Evolutionary conservation across 2,329 filamentous ascomycete species (phyloP).

Genomic region (Arthrinium puccinioides): DNA sequence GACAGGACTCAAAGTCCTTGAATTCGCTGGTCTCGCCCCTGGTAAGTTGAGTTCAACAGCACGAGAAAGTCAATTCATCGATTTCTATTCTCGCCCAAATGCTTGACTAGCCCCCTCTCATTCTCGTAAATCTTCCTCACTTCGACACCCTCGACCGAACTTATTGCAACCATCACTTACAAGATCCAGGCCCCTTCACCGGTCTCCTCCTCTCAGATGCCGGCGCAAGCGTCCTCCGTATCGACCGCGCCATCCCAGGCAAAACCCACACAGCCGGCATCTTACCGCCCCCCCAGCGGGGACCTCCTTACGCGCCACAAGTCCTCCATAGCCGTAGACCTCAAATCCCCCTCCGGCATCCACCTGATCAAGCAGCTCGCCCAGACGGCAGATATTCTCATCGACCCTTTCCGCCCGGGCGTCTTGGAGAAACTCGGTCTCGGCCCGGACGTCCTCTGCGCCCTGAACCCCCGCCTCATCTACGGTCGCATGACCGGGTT

Average conservation of each 20-base stretch:
- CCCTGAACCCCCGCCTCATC: slow-evolving; percentile 66
- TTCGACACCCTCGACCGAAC: too few relatives aligned
- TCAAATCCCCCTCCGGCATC: slow-evolving; percentile 60
- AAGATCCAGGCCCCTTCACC: slow-evolving; percentile 68
- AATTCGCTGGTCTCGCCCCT: slow-evolving; percentile 56
- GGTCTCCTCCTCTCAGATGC: slow-evolving; percentile 85
- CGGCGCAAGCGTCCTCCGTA: slow-evolving; percentile 77
- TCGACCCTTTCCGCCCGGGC: slow-evolving; percentile 89
- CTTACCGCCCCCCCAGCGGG: slow-evolving; percentile 33
- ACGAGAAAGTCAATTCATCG: background rate
- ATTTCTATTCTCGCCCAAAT: background rate
- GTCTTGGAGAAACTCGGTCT: slow-evolving; percentile 82
- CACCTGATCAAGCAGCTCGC: slow-evolving; percentile 61
- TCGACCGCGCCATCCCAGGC: slow-evolving; percentile 59
- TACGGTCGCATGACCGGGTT: slow-evolving; percentile 88
- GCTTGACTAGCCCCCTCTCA: too few relatives aligned
- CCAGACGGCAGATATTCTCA: slow-evolving; percentile 64
- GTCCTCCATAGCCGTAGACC: slow-evolving; percentile 68
- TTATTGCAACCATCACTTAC: background rate
- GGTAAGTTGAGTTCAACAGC: slow-evolving; percentile 36
- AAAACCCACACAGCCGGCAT: slow-evolving; percentile 28
- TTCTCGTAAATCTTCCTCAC: too few relatives aligned
- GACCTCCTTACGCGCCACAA: slow-evolving; percentile 81
- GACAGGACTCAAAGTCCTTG: slow-evolving; percentile 47
- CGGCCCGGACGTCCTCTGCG: slow-evolving; percentile 59